phyloP scores from a whole-genome alignment of 2,329 filamentous ascomycete species.

The Ophiostoma populinum region DNA sequence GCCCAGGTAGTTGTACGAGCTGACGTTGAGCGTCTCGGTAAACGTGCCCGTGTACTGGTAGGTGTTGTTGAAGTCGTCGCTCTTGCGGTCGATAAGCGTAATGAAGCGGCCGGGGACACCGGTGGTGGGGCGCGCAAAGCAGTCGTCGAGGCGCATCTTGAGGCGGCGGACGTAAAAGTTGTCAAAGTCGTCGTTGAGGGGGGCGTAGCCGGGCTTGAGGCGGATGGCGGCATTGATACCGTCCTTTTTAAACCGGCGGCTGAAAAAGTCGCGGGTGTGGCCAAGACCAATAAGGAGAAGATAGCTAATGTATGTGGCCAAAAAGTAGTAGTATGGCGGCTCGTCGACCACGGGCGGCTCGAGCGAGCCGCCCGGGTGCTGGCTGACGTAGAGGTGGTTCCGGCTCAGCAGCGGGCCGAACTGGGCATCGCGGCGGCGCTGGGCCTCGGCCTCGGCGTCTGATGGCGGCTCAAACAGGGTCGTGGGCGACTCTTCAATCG shows the following conservation, averaged over 20 bases:
- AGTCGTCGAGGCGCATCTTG: constrained; percentile 92
- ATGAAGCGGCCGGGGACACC: constrained; percentile 91
- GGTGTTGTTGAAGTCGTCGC: constrained; percentile 77
- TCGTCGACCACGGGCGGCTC: constrained; percentile 80
- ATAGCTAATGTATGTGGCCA: constrained; percentile 98
- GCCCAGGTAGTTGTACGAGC: constrained; percentile 97
- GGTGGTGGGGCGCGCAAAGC: constrained; percentile 81
- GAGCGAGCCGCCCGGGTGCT: constrained; percentile 66
- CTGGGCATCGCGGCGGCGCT: constrained; percentile 69
- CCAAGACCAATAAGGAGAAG: constrained; percentile 89
- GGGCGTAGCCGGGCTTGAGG: constrained; percentile 75
- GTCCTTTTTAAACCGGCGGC: constrained; percentile 79
- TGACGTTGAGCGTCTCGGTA: constrained; percentile 95
- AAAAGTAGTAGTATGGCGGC: constrained; percentile 87
- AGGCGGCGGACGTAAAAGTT: constrained; percentile 91
- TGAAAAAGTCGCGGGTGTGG: constrained; percentile 93
- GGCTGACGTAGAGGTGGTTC: constrained; percentile 76
- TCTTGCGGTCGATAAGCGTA: constrained; percentile 78
- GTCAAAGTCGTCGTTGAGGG: constrained; percentile 94
- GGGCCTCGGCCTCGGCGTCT: constrained; percentile 59
- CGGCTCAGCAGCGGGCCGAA: constrained; percentile 73
- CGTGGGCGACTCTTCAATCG: constrained; percentile 52
- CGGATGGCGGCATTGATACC: constrained; percentile 69
- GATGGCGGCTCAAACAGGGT: constrained; percentile 75
- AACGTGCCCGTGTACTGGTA: constrained; percentile 80